phyloP scores from a whole-genome alignment of 2,329 filamentous ascomycete genomes.

The Diaporthe citri region DNA sequence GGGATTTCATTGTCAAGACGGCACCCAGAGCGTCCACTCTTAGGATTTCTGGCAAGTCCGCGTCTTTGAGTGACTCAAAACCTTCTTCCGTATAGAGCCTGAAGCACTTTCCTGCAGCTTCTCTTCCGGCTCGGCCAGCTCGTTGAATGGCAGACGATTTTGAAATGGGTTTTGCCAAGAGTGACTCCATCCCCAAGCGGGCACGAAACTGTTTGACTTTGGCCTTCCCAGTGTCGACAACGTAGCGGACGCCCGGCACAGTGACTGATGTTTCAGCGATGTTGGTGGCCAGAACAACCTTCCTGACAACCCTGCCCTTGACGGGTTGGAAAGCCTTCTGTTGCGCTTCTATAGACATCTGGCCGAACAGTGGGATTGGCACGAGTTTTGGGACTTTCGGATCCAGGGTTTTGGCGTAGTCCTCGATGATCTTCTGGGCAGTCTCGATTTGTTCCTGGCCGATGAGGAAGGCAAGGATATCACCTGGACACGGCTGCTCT shows the following conservation, averaged over 20 bases:
- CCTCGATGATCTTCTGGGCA: slow-evolving; percentile 83
- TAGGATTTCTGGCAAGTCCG: slow-evolving; percentile 89
- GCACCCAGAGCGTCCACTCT: slow-evolving; percentile 90
- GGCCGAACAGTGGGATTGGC: slow-evolving; percentile 88
- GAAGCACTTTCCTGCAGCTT: slow-evolving; percentile 90
- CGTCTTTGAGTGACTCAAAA: slow-evolving; percentile 77
- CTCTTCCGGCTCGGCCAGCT: slow-evolving; percentile 91
- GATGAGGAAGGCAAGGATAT: slow-evolving; percentile 91
- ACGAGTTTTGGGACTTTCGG: slow-evolving; percentile 79
- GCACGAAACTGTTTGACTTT: slow-evolving; percentile 94
- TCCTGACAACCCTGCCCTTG: slow-evolving; percentile 79
- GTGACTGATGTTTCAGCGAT: slow-evolving; percentile 99
- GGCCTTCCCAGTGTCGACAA: slow-evolving; percentile 92
- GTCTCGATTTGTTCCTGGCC: slow-evolving; percentile 94
- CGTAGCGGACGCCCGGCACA: slow-evolving; percentile 90
- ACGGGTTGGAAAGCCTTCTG: slow-evolving; percentile 86
- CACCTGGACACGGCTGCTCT: slow-evolving; percentile 91
- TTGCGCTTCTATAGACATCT: slow-evolving; percentile 87
- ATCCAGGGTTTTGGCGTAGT: slow-evolving; percentile 79
- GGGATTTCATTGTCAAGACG: slow-evolving; percentile 92
- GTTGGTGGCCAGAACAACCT: slow-evolving; percentile 93
- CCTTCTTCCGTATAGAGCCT: slow-evolving; percentile 87
- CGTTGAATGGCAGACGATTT: slow-evolving; percentile 94
- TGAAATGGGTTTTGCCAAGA: slow-evolving; percentile 91
- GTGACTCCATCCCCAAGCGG: slow-evolving; percentile 87